These are phyloP conservation scores for Paecilomyces formosus DNA, from an alignment of 2,329 filamentous ascomycete genomes.

Conservation along the genomic window DNA sequence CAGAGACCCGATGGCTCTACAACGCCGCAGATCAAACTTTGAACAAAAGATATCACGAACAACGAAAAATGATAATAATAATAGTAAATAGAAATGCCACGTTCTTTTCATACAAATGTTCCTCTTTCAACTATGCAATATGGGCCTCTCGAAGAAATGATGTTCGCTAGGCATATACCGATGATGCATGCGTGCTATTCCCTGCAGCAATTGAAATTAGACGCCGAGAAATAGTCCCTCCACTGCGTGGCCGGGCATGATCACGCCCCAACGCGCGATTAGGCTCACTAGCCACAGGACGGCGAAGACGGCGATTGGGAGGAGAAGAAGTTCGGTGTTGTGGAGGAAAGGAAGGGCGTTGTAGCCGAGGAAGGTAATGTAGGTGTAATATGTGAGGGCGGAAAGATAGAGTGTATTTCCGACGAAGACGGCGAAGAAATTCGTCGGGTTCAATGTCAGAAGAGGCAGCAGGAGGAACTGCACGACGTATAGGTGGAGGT, in stretches of 20 bases:
- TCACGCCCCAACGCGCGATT: constrained; percentile 39
- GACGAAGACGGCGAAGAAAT: constrained; percentile 46
- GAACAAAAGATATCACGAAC: neutral
- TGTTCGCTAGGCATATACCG: neutral
- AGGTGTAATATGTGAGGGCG: constrained; percentile 58
- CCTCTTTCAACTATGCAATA: neutral
- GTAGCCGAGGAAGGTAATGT: constrained; percentile 63
- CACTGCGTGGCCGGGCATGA: constrained; percentile 36
- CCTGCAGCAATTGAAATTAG: constrained; percentile 8
- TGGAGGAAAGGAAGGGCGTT: constrained; percentile 61
- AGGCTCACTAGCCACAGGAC: constrained; percentile 52
- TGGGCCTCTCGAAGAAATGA: neutral
- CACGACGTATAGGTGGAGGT: constrained; percentile 59
- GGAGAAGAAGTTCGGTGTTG: constrained; percentile 58
- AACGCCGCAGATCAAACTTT: neutral
- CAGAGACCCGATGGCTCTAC: neutral
- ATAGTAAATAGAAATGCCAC: neutral
- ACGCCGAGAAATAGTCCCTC: constrained; percentile 39
- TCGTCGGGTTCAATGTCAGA: constrained; percentile 33
- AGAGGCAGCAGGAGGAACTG: constrained; percentile 62
- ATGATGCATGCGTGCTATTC: neutral
- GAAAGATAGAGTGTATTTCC: constrained; percentile 61
- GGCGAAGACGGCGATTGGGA: constrained; percentile 53
- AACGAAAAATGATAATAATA: no score
- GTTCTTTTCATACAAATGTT: neutral